Base-by-base conservation (phyloP, 2,329 filamentous ascomycete species). In the Kalaharituber pfeilii region DNA sequence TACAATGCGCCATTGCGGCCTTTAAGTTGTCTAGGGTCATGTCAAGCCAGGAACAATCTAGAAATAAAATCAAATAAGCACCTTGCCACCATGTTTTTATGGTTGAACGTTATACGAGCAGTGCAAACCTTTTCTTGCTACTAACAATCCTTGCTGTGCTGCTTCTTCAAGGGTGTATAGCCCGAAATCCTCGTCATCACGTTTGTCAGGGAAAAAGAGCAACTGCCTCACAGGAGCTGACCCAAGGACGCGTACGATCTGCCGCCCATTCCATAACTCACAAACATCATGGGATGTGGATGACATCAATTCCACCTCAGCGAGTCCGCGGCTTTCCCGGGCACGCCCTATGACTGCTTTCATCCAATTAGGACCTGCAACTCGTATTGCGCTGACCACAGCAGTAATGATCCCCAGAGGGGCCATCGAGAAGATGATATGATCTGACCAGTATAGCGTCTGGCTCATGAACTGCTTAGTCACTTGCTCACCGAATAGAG, bases 351-450 rank as follows among this genome's bases (percentile, higher is more conserved):
- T 63, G 24, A 72, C 65, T 2, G 70, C 67, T 15, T 66, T 64
- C 49, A 59, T 25, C 55, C 55, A 61, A 5, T 27, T 25, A 24
- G 57, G 56, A 71, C 54, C 1, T 66, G 69, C 52, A 61, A 70
- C 33, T 51, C 66, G 60, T 25, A 67, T 67, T 0, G 62, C 62
- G 4, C 58, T 60, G 42, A 66, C 64, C 1, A 72, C 57, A 0
- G 65, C 64, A 0, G 71, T 72, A 11, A 73, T 56, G 25, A 73
- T 68, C 0, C 71, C 70, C 1, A 75, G 53, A 0, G 73, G 73
- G 0, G 67, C 71, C 50, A 74, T 65, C 0, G 72, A 69, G n/a
- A 76, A 67, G 3, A 73, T 68, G 1, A 75, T 61, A 33, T 69
- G 68, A 39, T 75, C 73, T 0, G 69, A 60, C 47, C 66, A 63